Conservation (phyloP, 176 grass and related monocot genomes). For the Zea luxurians region DNA sequence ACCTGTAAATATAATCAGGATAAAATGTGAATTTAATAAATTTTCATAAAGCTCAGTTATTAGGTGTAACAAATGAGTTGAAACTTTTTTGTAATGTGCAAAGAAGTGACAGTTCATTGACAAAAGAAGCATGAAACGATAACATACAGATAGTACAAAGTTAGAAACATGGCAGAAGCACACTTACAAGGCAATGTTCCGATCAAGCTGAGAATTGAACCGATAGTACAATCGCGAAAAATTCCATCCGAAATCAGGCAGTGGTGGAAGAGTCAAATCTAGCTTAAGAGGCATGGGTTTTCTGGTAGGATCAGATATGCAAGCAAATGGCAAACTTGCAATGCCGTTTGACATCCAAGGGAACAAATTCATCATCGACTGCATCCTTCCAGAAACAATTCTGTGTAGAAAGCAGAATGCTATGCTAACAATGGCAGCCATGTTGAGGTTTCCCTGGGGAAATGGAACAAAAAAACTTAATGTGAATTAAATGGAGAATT, state of each 20-base stretch:
- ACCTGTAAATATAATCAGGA: conserved; percentile 53
- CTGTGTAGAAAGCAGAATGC: conserved; percentile 57
- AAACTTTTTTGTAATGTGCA: background rate
- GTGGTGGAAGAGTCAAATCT: conserved; percentile 70
- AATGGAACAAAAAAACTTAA: conserved; percentile 33
- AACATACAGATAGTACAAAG: conserved; percentile 12
- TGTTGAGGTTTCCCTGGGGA: conserved; percentile 61
- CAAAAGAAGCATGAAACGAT: conserved; percentile 37
- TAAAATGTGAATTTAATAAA: conserved; percentile 31
- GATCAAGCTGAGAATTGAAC: conserved; percentile 91
- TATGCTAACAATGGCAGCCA: conserved; percentile 47
- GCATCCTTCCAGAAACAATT: conserved; percentile 46
- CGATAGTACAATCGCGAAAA: conserved; percentile 89
- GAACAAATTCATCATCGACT: conserved; percentile 44
- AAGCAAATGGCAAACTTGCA: conserved; percentile 75
- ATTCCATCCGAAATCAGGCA: conserved; percentile 79
- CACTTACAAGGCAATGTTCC: conserved; percentile 96
- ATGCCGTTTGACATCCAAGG: conserved; percentile 42
- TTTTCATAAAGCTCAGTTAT: conserved; percentile 29
- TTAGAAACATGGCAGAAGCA: conserved; percentile 38
- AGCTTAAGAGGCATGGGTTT: conserved; percentile 78
- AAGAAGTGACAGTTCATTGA: conserved; percentile 15
- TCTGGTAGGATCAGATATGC: conserved; percentile 68
- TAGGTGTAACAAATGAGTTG: conserved; percentile 11
- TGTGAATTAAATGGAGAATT: conserved; percentile 19